Evolutionary conservation across 1,139 yeast species (phyloP).

Genomic region (Meyerozyma athensensis): DNA sequence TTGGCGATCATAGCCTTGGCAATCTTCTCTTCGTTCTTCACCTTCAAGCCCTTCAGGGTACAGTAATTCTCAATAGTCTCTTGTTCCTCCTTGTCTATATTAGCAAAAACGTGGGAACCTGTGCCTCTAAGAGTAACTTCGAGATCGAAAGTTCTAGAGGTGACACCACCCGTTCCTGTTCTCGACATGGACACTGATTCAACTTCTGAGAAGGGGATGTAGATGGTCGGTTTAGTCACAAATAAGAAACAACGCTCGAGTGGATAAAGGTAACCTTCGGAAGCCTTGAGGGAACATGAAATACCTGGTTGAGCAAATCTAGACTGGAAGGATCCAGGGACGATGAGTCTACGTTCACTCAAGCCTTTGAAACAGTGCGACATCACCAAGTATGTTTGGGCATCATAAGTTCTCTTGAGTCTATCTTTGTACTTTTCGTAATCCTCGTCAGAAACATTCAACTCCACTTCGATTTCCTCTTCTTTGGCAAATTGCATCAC

Average conservation of each 20-base stretch:
- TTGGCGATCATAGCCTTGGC: slow-evolving; percentile 77
- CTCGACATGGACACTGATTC: slow-evolving; percentile 78
- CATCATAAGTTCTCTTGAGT: slow-evolving; percentile 73
- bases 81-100: slow-evolving; percentile 88
- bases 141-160: slow-evolving; percentile 88
- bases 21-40: slow-evolving; percentile 85
- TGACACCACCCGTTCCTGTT: slow-evolving; percentile 72
- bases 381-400: slow-evolving; percentile 79
- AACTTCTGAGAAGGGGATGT: slow-evolving; percentile 83
- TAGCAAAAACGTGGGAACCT: slow-evolving; percentile 78
- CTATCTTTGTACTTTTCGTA: slow-evolving; percentile 77
- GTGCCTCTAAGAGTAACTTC: slow-evolving; percentile 68
- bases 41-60: slow-evolving; percentile 69
- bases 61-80: slow-evolving; percentile 70
- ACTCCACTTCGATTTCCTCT: slow-evolving; percentile 87
- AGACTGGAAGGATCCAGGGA: slow-evolving; percentile 82
- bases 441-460: slow-evolving; percentile 81
- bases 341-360: slow-evolving; percentile 77
- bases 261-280: slow-evolving; percentile 89
- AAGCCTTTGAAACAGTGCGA: slow-evolving; percentile 88
- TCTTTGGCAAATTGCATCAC: slow-evolving; percentile 85
- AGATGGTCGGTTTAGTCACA: slow-evolving; percentile 90
- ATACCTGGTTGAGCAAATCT: slow-evolving; percentile 77
- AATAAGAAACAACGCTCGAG: slow-evolving; percentile 87
- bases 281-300: slow-evolving; percentile 88